Evolutionary conservation across 2,329 filamentous ascomycete genomes (phyloP).

Genomic region (Colletotrichum siamense): DNA sequence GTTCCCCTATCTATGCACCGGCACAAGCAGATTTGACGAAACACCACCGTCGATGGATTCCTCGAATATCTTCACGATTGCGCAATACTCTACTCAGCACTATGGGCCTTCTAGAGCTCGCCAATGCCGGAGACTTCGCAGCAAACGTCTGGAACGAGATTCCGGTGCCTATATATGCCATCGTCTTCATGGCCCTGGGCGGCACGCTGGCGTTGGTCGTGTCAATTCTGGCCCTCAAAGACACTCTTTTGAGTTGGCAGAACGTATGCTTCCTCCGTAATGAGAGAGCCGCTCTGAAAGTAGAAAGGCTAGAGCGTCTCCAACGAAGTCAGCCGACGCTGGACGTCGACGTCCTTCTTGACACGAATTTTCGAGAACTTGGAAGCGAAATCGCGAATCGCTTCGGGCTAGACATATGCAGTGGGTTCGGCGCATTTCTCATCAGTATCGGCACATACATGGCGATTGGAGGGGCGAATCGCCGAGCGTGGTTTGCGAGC

Average conservation of each 20-base stretch:
- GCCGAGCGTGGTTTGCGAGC: slow-evolving; percentile 45
- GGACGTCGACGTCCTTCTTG: slow-evolving; percentile 41
- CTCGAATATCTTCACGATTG: not conserved
- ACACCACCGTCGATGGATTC: not conserved
- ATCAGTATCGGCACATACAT: slow-evolving; percentile 58
- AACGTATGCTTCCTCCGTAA: slow-evolving; percentile 51
- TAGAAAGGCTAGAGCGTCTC: slow-evolving; percentile 12
- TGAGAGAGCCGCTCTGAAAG: slow-evolving; percentile 42
- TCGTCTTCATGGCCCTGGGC: slow-evolving; percentile 58
- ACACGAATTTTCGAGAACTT: slow-evolving; percentile 53
- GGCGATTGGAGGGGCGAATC: slow-evolving; percentile 56
- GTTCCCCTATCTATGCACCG: not conserved
- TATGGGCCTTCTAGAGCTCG: slow-evolving; percentile 58
- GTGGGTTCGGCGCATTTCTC: slow-evolving; percentile 54
- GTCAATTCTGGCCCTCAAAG: slow-evolving; percentile 49
- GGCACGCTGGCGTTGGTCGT: slow-evolving; percentile 50
- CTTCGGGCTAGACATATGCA: slow-evolving; percentile 53
- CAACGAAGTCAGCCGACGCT: not conserved
- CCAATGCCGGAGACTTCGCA: slow-evolving; percentile 61
- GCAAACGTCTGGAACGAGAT: slow-evolving; percentile 62
- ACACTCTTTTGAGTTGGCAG: slow-evolving; percentile 45
- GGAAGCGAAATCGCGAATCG: slow-evolving; percentile 57
- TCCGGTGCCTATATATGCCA: slow-evolving; percentile 53
- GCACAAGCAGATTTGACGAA: not conserved
- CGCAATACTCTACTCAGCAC: not conserved